Evolutionary conservation across 2,329 filamentous ascomycete genomes (phyloP), one percentile per base, ranked within the genome.

Genomic region (Neonectria sp.): DNA sequence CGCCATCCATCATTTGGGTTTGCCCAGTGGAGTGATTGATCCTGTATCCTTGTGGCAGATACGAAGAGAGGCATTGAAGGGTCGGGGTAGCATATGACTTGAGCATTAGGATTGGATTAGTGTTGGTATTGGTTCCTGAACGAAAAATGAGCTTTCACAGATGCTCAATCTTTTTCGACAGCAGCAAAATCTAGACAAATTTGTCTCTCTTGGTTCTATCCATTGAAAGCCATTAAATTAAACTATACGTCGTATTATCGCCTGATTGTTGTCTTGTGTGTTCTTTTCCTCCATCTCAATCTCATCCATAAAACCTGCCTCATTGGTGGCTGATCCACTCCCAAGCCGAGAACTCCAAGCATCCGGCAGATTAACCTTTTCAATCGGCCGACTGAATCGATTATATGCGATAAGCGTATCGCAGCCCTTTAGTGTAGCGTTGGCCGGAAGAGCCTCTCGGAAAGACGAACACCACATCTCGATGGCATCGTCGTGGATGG

Each of bases 401-500:
- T 72, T 68, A 37, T 62, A 72, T 0, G 63, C 68, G 8, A 73
- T 58, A 0, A 70, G 58, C 0, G 53, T 61, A 4, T 69, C 65
- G 1, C 8, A 4, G 0, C 49, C 70, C 2, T 51, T 53, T 0
- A 29, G 15, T 0, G 59, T 3, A 2, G 65, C 55, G 27, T 70
- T 68, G 15, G 56, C 62, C 7, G 62, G 65, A 8, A 57, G 52
- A 1, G 58, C 51, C 4, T 48, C 60, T 3, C 46, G 49, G 5
- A 45, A 9, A 15, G 62, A 63, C 1, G 25, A 52, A 2, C 62
- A 31, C 40, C 58, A 62, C 43, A 58, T 37, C 4, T 68, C 65
- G 6, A 70, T 49, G 1, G 66, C 64, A 2, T 74, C 72, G 0
- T 74, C 65, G 6, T 76, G 77, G 55, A 85, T 81, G 0, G 81